These are phyloP conservation scores for Ogataea thermomethanolica DNA, from an alignment of 805 yeast species.

Conservation along the genomic window DNA sequence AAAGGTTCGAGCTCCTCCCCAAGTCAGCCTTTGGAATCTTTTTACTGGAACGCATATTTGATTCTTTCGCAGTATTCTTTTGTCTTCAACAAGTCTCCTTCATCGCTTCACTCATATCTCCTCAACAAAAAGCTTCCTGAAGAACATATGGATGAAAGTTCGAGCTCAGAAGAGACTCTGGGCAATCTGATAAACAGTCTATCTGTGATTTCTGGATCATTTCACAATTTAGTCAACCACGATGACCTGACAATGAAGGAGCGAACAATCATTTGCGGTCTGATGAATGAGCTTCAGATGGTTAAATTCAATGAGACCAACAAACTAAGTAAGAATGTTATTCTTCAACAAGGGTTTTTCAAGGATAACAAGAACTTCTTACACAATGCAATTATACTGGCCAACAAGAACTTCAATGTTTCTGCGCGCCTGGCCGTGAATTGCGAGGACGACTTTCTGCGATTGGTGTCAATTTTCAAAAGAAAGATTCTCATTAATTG, in stretches of 20 bases:
- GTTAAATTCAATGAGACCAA: constrained; percentile 31
- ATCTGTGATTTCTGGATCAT: constrained; percentile 25
- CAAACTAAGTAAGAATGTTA: constrained; percentile 19
- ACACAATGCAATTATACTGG: constrained; percentile 52
- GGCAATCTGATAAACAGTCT: constrained; percentile 24
- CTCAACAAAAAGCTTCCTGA: constrained; percentile 28
- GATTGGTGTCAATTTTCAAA: constrained; percentile 42
- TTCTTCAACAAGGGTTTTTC: constrained; percentile 27
- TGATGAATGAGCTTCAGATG: constrained; percentile 33
- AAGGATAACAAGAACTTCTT: constrained; percentile 39
- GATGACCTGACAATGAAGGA: constrained; percentile 21
- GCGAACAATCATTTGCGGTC: constrained; percentile 28
- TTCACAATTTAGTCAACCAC: constrained; percentile 17
- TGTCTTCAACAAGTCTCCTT: constrained; percentile 39
- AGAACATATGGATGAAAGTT: constrained; percentile 12
- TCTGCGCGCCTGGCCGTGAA: constrained; percentile 21
- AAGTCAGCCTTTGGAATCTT: constrained; percentile 20
- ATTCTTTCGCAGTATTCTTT: constrained; percentile 43
- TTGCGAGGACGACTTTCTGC: constrained; percentile 24
- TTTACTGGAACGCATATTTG: constrained; percentile 47
- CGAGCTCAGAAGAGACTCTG: constrained; percentile 14
- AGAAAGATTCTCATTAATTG: constrained; percentile 48
- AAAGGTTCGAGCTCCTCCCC: no score
- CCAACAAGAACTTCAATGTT: constrained; percentile 41
- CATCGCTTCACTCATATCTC: constrained; percentile 34